Base-by-base conservation (phyloP, 768 basidiomycete genomes). In the Psilocybe cyanescens region DNA sequence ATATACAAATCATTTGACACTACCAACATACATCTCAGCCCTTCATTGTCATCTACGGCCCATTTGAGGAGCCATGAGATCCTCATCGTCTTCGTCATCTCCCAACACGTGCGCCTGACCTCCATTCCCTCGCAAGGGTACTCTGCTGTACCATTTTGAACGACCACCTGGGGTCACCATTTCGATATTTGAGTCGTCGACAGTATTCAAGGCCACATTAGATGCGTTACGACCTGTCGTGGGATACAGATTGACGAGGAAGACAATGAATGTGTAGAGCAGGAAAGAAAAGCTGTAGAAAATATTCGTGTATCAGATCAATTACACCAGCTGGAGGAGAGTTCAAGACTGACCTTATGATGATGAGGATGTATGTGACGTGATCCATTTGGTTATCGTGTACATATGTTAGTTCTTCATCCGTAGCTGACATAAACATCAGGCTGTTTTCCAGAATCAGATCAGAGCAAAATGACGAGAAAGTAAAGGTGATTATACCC, bases 391-490 rank as follows among this genome's bases (percentile, higher is more conserved):
- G 89, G 17, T 77, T 78, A 11, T 84, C 84, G 64, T 92, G 81
- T 3, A 90, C 84, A 62, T 82, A 91, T 28, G 81, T 68, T 30
- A 97, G 77, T 72, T 97, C 93, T 76, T 98, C 95, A 71, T 98
- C 94, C 0, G 96, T 97, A 0, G 90, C 96, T 12, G 91, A 91
- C 86, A 97, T 94, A 80, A 98, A 97, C 16, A 94, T 75, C 2
- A 95, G 74, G 5, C 92, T 91, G 59, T n/a, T 58, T 1, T 33
- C 24, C 14, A 59, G 37, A 39, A 51, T 17, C 8, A 28, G 46
- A 30, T 58, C 35, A 31, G 7, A 47, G 19, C 8, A 55, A 12
- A 46, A 41, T 16, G 24, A 53, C 6, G 16, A 47, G 37, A 37
- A 17, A 7, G 28, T 47, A 35, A 47, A 8, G 11, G 35, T 24